Evolutionary conservation across 2,329 filamentous ascomycete species (phyloP), one percentile per base, ranked within the genome.

Genomic region (Penicillium polonicum): DNA sequence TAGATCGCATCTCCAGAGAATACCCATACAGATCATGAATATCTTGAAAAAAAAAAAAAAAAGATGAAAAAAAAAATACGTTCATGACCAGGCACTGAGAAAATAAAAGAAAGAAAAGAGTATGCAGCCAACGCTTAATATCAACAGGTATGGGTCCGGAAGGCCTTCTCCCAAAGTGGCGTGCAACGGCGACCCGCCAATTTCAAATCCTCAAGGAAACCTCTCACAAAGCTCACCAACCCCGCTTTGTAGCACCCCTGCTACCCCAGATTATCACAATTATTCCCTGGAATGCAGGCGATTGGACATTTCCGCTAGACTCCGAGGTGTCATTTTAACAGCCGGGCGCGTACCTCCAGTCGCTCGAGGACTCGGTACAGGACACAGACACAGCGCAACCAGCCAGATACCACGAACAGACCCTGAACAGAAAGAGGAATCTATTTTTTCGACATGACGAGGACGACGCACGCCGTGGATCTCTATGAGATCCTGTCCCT

Each of bases 401-500:
- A 35, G 13, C 25, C 27, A 48, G 27, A 23, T 15, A 46, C 42
- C 15, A 10, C 41, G 7, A n/a, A 7, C 52, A 41, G n/a, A n/a
- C 7, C 25, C 17, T 42, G 21, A 19, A 35, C 29, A 36, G 21
- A 44, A 31, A 13, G 9, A 19, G n/a, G 9, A 19, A 48, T 12
- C 17, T 8, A 17, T 5, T 15, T 10, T 17, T 5, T n/a, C 12
- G 6, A 36, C 8, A 67, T 67, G 59, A 65, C 60, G 21, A 59
- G 44, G 53, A 58, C 60, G 38, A 7, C 62, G 9, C 23, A 46
- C 45, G 23, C 48, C n/a, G 55, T 60, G 13, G 68, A 73, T 57
- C 66, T 69, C 66, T 80, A 80, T 65, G 67, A 73, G 44, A 71
- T 78, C 62, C 73, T 80, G 31, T 68, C 65, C 35, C 71, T 80